These are phyloP conservation scores for Phlyctochytrium arcticum DNA, from an alignment of 192 early-diverging fungal genomes.

Conservation along the genomic window DNA sequence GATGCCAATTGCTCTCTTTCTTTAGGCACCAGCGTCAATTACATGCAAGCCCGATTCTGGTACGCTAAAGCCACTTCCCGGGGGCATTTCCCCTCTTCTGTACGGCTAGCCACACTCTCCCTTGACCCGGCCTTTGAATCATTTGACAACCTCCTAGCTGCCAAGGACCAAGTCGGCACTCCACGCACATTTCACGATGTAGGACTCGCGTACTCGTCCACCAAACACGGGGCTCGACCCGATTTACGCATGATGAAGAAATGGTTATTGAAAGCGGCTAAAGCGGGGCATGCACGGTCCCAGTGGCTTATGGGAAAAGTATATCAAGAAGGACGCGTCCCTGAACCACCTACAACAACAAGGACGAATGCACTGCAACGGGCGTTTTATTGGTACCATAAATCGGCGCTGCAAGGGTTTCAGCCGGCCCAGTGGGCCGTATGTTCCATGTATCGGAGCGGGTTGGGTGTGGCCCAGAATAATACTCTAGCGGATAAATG, in stretches of 20 bases:
- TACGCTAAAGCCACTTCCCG: constrained; percentile 25
- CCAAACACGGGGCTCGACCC: constrained; percentile 20
- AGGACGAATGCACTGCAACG: background rate
- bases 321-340: constrained; percentile 17
- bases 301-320: constrained; percentile 31
- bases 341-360: background rate
- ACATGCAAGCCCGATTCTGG: constrained; percentile 15
- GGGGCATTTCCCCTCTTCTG: constrained; percentile 27
- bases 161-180: constrained; percentile 14
- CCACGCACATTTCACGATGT: constrained; percentile 26
- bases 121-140: constrained; percentile 29
- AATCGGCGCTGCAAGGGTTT: constrained; percentile 30
- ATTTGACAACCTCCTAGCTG: constrained; percentile 21
- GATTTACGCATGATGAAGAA: constrained; percentile 12
- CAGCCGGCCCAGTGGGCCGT: constrained; percentile 33
- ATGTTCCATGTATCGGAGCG: constrained; percentile 21
- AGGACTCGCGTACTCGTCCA: constrained; percentile 27
- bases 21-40: constrained; percentile 2
- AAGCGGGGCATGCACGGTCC: constrained; percentile 23
- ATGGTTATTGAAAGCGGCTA: constrained; percentile 29
- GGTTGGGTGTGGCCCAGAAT: constrained; percentile 17
- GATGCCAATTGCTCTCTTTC: background rate
- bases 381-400: constrained; percentile 37
- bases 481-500: constrained; percentile 23
- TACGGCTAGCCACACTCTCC: constrained; percentile 27